phyloP scores from a whole-genome alignment of 495 filamentous ascomycete genomes.

The Hypoxylon trugodes region DNA sequence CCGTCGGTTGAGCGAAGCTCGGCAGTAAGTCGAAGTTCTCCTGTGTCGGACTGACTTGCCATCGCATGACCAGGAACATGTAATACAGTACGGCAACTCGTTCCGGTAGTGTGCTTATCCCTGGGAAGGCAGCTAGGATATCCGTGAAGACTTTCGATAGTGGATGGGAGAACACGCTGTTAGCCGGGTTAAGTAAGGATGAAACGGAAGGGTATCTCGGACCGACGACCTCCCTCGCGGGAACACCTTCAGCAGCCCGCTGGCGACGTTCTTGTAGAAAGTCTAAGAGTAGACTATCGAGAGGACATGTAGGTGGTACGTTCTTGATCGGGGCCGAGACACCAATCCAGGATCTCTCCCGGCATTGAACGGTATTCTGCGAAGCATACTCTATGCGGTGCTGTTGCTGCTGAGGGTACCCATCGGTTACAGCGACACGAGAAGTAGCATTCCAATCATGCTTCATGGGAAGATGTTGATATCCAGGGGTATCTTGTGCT shows the following conservation, averaged over 20 bases:
- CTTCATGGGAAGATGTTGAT: slow-evolving; percentile 52
- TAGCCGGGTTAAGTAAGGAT: slow-evolving; percentile 73
- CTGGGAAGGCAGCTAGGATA: slow-evolving; percentile 77
- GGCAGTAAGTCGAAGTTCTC: slow-evolving; percentile 79
- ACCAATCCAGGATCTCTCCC: slow-evolving; percentile 13
- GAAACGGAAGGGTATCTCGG: slow-evolving; percentile 80
- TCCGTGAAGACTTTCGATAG: slow-evolving; percentile 85
- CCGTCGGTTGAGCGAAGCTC: slow-evolving; percentile 68
- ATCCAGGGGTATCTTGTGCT: slow-evolving; percentile 47
- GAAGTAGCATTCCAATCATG: slow-evolving; percentile 57
- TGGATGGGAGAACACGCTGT: slow-evolving; percentile 68
- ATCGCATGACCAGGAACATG: slow-evolving; percentile 87
- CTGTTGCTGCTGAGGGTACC: slow-evolving; percentile 26
- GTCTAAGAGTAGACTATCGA: slow-evolving; percentile 78
- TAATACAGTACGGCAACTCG: slow-evolving; percentile 78
- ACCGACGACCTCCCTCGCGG: slow-evolving; percentile 68
- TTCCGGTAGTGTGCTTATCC: slow-evolving; percentile 73
- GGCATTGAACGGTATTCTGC: background rate
- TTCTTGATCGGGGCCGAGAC: slow-evolving; percentile 63
- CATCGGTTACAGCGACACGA: slow-evolving; percentile 1
- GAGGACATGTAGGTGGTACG: slow-evolving; percentile 69
- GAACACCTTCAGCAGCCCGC: slow-evolving; percentile 67
- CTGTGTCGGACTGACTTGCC: slow-evolving; percentile 76
- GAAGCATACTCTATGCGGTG: slow-evolving; percentile 31
- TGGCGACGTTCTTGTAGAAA: slow-evolving; percentile 75